A percentile compares a stretch with the other conserved stretches of the same genome.
Conservation (phyloP, 2,329 filamentous ascomycete species). For the Scedosporium boydii region DNA sequence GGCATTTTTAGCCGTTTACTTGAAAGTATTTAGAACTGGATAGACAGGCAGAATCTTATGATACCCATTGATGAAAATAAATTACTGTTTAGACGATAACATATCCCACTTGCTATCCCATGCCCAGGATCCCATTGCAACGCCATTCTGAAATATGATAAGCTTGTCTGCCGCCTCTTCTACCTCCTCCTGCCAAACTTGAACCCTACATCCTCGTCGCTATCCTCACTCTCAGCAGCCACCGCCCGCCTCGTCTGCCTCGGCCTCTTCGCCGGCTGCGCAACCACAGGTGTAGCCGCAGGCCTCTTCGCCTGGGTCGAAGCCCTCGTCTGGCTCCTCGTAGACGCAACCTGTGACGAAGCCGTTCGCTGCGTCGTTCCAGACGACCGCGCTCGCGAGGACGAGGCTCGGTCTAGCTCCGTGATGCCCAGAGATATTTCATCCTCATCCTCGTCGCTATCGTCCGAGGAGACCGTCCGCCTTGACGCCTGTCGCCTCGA, state of each 20-base stretch:
- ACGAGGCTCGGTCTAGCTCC: conserved; percentile 10
- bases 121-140: neutral
- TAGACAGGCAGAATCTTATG: neutral
- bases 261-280: conserved; percentile 22
- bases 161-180: neutral
- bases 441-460: conserved; percentile 23
- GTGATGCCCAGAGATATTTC: conserved; percentile 14
- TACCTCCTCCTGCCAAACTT: conserved; percentile 37
- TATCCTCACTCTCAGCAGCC: conserved; percentile 30
- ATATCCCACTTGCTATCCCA: no score
- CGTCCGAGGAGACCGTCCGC: conserved; percentile 24
- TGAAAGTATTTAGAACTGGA: no score
- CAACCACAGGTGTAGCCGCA: conserved; percentile 18
- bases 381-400: conserved; percentile 8
- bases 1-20: neutral
- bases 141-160: neutral
- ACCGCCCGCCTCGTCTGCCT: conserved; percentile 24
- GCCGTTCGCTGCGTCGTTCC: conserved; percentile 13
- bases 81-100: neutral
- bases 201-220: conserved; percentile 48
- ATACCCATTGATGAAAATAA: conserved; percentile 1
- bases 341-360: conserved; percentile 11
- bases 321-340: neutral
- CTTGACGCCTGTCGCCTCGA: conserved; percentile 10
- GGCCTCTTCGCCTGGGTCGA: conserved; percentile 22